A percentile compares a stretch with the other conserved stretches of the same genome.
Evolutionary conservation across 106 monocot species (phyloP).

Genomic region (Phalaenopsis aphrodite): DNA sequence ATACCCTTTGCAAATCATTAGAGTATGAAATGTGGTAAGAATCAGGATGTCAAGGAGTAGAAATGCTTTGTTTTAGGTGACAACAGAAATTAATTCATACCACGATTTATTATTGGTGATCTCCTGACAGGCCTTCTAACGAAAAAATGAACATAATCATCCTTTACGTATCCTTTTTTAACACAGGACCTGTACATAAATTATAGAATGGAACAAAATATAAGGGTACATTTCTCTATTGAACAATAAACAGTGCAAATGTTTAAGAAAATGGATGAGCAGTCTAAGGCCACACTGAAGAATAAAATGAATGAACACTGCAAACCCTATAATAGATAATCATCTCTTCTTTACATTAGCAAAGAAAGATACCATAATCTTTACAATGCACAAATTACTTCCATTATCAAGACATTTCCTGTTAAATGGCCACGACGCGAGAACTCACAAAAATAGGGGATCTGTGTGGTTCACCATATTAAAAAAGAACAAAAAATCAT

Average conservation of each 20-base stretch:
- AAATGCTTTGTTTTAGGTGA: not conserved
- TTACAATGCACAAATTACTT: no score
- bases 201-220: not conserved
- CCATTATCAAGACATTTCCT: no score
- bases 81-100: conserved; percentile 27
- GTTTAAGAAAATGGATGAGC: no score
- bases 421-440: no score
- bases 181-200: conserved; percentile 65
- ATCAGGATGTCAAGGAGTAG: not conserved
- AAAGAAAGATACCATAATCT: no score
- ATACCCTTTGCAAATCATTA: conserved; percentile 45
- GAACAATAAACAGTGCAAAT: not conserved
- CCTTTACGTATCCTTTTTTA: conserved; percentile 93
- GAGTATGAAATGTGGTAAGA: conserved; percentile 4
- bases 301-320: no score
- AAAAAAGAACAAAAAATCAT: no score
- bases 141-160: conserved; percentile 83
- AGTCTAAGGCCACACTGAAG: no score
- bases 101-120: conserved; percentile 95
- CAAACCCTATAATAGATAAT: no score
- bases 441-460: no score
- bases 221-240: not conserved
- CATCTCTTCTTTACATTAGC: no score
- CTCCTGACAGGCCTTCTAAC: conserved; percentile 67
- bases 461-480: no score